Percentiles rank a stretch among this genome's conserved stretches.
Evolutionary conservation across 139 green algal genomes (phyloP).

Genomic region (Diplosphaera chodatii): DNA sequence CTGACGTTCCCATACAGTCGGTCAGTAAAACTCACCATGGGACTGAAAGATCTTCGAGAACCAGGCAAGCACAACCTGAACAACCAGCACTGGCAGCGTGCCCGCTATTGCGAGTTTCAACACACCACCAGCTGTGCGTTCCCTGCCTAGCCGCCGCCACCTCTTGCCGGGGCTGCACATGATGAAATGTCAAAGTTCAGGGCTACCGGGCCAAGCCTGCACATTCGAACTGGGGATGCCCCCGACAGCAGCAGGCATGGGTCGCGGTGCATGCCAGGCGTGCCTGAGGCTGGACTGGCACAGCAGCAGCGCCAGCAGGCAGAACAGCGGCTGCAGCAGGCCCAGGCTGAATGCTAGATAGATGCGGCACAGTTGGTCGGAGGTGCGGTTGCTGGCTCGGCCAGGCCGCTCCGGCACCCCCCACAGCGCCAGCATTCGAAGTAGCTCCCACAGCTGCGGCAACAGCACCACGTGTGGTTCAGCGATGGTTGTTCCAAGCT

Average conservation of each 20-base stretch:
- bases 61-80: constrained; percentile 10
- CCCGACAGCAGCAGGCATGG: not conserved
- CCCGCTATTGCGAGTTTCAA: not conserved
- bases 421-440: not conserved
- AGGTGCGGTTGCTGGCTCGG: not conserved
- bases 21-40: not conserved
- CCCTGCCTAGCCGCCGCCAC: not conserved
- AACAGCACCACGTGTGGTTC: too few relatives aligned
- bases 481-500: too few relatives aligned
- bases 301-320: constrained; percentile 14
- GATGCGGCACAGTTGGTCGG: constrained; percentile 11
- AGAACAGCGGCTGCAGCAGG: constrained; percentile 19
- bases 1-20: too few relatives aligned
- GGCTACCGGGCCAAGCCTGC: too few relatives aligned
- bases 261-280: not conserved
- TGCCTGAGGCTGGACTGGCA: constrained; percentile 15
- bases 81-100: not conserved
- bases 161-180: not conserved
- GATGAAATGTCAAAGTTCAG: too few relatives aligned
- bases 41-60: constrained; percentile 8
- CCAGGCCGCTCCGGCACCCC: not conserved
- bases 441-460: not conserved
- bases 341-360: constrained; percentile 19
- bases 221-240: too few relatives aligned
- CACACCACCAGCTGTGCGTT: not conserved